Base-by-base conservation (phyloP, 75 land plant species). In the Pinus taeda region DNA sequence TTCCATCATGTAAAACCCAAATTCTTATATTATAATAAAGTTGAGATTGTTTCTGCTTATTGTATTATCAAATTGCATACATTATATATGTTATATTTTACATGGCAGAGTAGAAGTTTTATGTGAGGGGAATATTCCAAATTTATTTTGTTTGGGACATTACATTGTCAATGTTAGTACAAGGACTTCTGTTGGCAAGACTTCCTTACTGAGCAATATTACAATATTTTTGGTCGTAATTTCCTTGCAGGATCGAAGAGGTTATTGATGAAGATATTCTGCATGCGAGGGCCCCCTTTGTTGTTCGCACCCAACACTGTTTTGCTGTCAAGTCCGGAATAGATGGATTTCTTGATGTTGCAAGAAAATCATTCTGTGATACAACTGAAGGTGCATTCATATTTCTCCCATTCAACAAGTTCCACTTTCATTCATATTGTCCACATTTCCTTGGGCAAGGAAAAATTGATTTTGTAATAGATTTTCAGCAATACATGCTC, bases 311-410 rank as follows among this genome's bases (percentile, higher is more conserved):
- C 26, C 98, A 96, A 73, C 99, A 96, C 78, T 96, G 99, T 78
- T 96, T 96, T 90, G 99, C 99, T 76, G 87, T 96, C 76, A 96
- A 94, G 79, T 79, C 95, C 84, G 95, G 97, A 59, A 79, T 92
- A 70, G 98, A 96, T 87, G 98, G 98, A 37, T 81, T 90, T 73
- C 83, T 96, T 39, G 99, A 96, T 80, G 84, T 92, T 81, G 99
- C 98, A 77, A 26, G 99, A 60, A 86, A 89, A 69, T 83, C 92
- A 29, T 96, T 96, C 64, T 96, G 99, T 88, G 95, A 92, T 76
- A 96, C 98, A 53, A 96, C 92, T 81, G 95, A 96, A 96, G 99
- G 99, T 89, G 6, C 53, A 39, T 49, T 55, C n/a, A 74, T 20
- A 21, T 30, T 61, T 65, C 39, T 75, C 20, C 85, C 74, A 42